Conservation (phyloP, 208 protist species). For the Crithidia brevicula region DNA sequence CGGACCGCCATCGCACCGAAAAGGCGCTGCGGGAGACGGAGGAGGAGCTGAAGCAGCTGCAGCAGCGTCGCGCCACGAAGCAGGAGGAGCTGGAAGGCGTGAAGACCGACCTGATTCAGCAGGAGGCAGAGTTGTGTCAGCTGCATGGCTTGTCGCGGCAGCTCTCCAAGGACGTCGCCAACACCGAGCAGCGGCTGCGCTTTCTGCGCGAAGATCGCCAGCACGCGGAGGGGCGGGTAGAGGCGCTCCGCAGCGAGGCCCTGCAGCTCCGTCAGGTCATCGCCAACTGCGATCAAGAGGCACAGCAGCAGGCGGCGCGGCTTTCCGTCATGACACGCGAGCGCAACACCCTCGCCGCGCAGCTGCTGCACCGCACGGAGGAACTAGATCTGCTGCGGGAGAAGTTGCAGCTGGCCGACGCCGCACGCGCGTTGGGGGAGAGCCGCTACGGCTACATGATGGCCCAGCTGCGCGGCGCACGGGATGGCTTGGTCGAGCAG, state of each 20-base stretch:
- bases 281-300: constrained; percentile 93
- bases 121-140: constrained; percentile 91
- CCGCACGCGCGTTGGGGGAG: constrained; percentile 94
- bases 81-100: constrained; percentile 94
- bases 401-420: constrained; percentile 97
- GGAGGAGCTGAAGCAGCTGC: constrained; percentile 94
- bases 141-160: constrained; percentile 79
- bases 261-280: constrained; percentile 95
- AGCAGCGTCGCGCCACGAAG: constrained; percentile 94
- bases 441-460: constrained; percentile 93
- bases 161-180: constrained; percentile 80
- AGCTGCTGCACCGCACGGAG: constrained; percentile 98
- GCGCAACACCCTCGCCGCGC: constrained; percentile 95
- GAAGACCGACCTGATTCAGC: constrained; percentile 96
- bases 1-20: constrained; percentile 96
- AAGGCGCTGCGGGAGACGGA: constrained; percentile 97
- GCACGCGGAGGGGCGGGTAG: constrained; percentile 55
- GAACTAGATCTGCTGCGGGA: constrained; percentile 97
- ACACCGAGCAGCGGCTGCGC: constrained; percentile 77
- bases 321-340: constrained; percentile 95
- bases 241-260: constrained; percentile 84
- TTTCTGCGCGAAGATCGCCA: constrained; percentile 71
- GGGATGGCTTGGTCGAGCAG: constrained; percentile 92
- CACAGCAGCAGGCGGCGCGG: constrained; percentile 90
- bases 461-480: constrained; percentile 88